Base-by-base conservation (phyloP, 257 asterid species). In the Solanum chiquidenum region DNA sequence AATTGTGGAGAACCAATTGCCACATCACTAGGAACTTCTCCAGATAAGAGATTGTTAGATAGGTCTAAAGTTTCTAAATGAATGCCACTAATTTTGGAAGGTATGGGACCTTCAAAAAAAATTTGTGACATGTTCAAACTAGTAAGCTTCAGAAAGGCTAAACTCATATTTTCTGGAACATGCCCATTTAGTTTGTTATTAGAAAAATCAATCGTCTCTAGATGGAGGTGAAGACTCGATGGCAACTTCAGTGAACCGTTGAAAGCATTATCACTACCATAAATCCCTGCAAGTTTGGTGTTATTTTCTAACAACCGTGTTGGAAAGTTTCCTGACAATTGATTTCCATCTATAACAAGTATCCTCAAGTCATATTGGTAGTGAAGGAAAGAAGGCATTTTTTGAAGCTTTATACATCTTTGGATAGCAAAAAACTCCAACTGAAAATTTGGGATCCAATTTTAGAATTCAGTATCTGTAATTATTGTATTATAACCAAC, bases 361-460 rank as follows among this genome's bases (percentile, higher is more conserved):
- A 37, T 37, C 40, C 40, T 37, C 40, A 37, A 5, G 40, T 37
- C 40, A 37, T 37, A 37, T 37, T 37, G 40, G 40, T 37, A 37
- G 40, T 37, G 40, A 37, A 37, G 40, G 40, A 37, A 37, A 37
- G 40, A 37, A 6, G 40, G 40, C 0, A 37, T 1, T 37, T 37
- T 37, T 1, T 37, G 40, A 37, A 37, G 40, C 9, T 1, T 37
- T 37, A 6, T 37, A 37, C 42, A 38, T 38, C 0, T 42, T 0
- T n/a, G 0, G 4, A 86, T 12, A 12, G 8, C 31, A 49, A 86
- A 74, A 14, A 23, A 1, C 9, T 86, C 31, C 13, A 86, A 27
- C 64, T 55, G 88, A 5, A 76, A 76, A 5, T 12, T 34, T 20
- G 88, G 85, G 16, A 73, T 35, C 88, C 88, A 52, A 52, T 46